Percentiles rank a stretch among this genome's conserved stretches.
These are phyloP conservation scores for Lasiodiplodia theobromae DNA, from an alignment of 2,329 filamentous ascomycete genomes.

Conservation along the genomic window DNA sequence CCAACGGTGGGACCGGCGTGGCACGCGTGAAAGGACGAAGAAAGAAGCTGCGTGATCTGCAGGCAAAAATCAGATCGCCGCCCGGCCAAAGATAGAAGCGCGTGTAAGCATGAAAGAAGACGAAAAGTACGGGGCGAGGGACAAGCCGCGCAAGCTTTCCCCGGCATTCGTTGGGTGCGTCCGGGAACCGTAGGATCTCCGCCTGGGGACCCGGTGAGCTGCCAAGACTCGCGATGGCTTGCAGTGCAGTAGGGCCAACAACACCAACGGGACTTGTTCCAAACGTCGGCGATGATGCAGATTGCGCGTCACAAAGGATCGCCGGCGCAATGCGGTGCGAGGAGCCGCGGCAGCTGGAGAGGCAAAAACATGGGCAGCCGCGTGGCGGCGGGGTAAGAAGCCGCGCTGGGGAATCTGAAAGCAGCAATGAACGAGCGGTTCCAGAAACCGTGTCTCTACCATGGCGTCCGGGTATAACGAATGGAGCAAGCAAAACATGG, in stretches of 20 bases:
- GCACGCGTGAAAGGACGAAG: constrained; percentile 8
- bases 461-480: constrained; percentile 25
- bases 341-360: constrained; percentile 5
- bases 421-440: constrained; percentile 13
- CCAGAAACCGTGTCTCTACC: constrained; percentile 13
- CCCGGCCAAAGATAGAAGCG: constrained; percentile 17
- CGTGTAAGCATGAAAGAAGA: constrained; percentile 25
- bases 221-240: constrained; percentile 22
- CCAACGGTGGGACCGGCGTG: constrained; percentile 20
- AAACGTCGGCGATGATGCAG: constrained; percentile 16
- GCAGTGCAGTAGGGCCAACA: constrained; percentile 26
- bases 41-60: constrained; percentile 17
- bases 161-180: constrained; percentile 8
- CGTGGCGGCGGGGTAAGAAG: constrained; percentile 19
- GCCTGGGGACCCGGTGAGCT: constrained; percentile 30
- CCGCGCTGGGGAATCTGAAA: constrained; percentile 14
- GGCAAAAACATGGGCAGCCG: not conserved
- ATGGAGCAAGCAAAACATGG: constrained; percentile 9
- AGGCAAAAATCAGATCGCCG: constrained; percentile 4
- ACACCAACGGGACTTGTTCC: constrained; percentile 1
- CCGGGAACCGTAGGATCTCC: constrained; percentile 29
- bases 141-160: constrained; percentile 26
- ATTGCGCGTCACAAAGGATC: constrained; percentile 18
- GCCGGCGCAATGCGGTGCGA: constrained; percentile 19
- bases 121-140: constrained; percentile 8